Base-by-base conservation (phyloP, 176 grass and related monocot genomes). In the Sorghum bicolor region DNA sequence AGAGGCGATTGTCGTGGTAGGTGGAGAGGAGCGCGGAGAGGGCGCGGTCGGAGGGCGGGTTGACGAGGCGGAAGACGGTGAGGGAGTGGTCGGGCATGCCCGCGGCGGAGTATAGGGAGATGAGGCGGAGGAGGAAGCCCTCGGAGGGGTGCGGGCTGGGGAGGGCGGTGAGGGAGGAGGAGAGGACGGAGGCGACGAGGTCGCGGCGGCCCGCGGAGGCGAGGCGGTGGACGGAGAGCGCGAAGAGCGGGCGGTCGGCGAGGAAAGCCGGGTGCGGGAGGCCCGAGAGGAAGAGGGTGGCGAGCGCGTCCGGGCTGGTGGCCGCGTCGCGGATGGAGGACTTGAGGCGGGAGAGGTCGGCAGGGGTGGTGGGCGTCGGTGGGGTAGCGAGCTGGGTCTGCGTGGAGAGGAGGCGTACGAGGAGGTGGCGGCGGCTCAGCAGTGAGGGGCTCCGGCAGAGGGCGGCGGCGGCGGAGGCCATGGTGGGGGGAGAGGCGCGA, bases 21-120 rank as follows among this genome's bases (percentile, higher is more conserved):
- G 91, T 91, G 10, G 85, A 86, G 81, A 97, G 85, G 69, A 97
- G 91, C 4, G 84, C 91, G 36, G 87, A 94, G 82, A 97, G 80
- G 11, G 94, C 74, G 5, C 87, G 86, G 77, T 97, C 87, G 30
- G 89, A 83, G 25, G 89, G 75, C 14, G 67, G 75, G 17, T 22
- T 38, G 78, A 94, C 87, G 82, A 86, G 86, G 81, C 79, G 72
- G 89, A 97, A 94, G 55, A 80, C 67, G 71, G 83, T 73, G 67
- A 92, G 82, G 33, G 87, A 84, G 74, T 94, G 92, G 76, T 89
- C 86, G 48, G 87, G 70, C 89, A 97, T 94, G 1, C 62, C 71
- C 0, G 85, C 87, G 33, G 62, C 61, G 25, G 89, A 86, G 80
- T 97, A 97, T 38, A 94, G 92, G 34, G 60, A 61, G 80, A 97